Base-by-base conservation (phyloP, 352 stramenopile species). In the Phytopythium vexans region DNA sequence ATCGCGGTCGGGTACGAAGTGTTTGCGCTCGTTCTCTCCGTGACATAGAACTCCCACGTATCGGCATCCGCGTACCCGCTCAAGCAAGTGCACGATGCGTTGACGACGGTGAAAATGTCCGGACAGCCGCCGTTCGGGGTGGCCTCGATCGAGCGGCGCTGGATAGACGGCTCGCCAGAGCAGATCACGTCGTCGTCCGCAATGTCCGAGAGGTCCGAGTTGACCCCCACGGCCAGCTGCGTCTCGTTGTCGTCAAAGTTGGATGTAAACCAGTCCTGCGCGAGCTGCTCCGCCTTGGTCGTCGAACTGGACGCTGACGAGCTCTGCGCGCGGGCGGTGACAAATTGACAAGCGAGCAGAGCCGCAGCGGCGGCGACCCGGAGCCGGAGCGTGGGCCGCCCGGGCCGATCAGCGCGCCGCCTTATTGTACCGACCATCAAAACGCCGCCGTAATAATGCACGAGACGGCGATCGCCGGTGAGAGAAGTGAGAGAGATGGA, bases 161-260 rank as follows among this genome's bases (percentile, higher is more conserved):
- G 66, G 15, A 74, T 41, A 8, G 66, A 74, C 2, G 66, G 66
- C 14, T 44, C 36, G 0, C 62, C 62, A 35, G 54, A 49, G 55
- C 66, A 74, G 15, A 74, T 70, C 27, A 58, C 52, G 21, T 74
- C 62, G 15, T 15, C 61, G 33, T 16, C 50, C 4, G 62, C 46
- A 10, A 74, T 21, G 16, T 62, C 69, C 12, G 44, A 60, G 34
- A 74, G 47, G 1, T 52, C 41, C 6, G 54, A 66, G 42, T 63
- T 44, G 11, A 71, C 52, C 6, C 58, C 62, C 45, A 74, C 54
- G 5, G 66, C 66, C 35, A 74, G 50, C 21, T 71, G 62, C 35
- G 66, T 74, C 45, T 60, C 44, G 36, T 68, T 66, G 33, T 70
- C 49, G 37, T 49, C 50, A 38, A 74, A 62, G 27, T 71, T 74